Base-by-base conservation (phyloP, 192 early-diverging fungal species). In the Umbelopsis sp. region DNA sequence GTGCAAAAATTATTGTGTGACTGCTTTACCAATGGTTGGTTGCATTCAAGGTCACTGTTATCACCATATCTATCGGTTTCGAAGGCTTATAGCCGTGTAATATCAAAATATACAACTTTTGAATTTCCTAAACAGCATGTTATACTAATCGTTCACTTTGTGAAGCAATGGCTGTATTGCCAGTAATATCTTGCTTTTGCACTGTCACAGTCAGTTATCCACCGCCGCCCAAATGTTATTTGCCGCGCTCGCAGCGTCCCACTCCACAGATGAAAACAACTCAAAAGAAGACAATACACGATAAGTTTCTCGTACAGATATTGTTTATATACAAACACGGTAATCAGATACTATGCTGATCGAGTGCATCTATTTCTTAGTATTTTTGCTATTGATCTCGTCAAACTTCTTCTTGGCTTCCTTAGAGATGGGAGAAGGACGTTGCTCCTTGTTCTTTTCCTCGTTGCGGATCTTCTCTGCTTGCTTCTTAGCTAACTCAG, bases 331-430 rank as follows among this genome's bases (percentile, higher is more conserved):
- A 18, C 44, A 33, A 27, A 8, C 4, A 30, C 30, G 18, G 18
- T 3, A 35, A 58, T 11, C 25, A 25, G 55, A 61, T 6, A 4
- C 30, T 15, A 10, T 21, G 3, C 25, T 25, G 22, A 52, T 25
- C 3, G 0, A 13, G 51, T 23, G 25, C 2, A 35, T 61, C 55
- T 61, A 61, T 35, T 61, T 61, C 55, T 61, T 61, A 4, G 16
- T 13, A 7, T 61, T 11, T 35, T 61, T 30, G 9, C 33, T 61
- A 25, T 61, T 35, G 27, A 61, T 61, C 33, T 61, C 30, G 0
- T 61, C 55, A 61, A 61, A 61, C 27, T 61, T 61, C 55, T 35
- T 61, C 55, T 61, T 22, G 10, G 55, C 55, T n/a, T 61, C 55
- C 13, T 33, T 3, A 15, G 55, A 15, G 11, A 61, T 37, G 30